Conservation (phyloP, 1,284 basidiomycete genomes). For the Tetrapyrgos nigripes region DNA sequence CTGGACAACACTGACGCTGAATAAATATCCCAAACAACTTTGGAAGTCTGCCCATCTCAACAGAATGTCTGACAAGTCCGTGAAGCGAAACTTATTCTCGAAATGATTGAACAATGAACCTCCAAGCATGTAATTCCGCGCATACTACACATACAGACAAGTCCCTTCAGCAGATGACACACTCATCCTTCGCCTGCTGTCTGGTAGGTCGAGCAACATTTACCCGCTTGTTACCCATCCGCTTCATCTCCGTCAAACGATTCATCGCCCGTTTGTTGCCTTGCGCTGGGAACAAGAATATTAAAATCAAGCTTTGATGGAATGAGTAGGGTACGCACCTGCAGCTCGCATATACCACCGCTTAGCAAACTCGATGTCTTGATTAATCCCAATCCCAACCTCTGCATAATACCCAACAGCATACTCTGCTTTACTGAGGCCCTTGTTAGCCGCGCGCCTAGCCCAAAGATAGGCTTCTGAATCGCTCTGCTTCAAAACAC, state of each 20-base stretch:
- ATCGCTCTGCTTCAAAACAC: slow-evolving; percentile 96
- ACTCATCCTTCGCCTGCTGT: slow-evolving; percentile 92
- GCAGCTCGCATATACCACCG: slow-evolving; percentile 99
- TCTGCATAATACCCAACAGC: slow-evolving; percentile 98
- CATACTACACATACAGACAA: too few species aligned
- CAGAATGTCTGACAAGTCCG: too few species aligned
- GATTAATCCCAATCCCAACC: slow-evolving; percentile 96
- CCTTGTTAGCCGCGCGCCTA: slow-evolving; percentile 91
- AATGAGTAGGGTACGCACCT: slow-evolving; percentile 54
- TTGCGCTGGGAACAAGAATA: slow-evolving; percentile 66
- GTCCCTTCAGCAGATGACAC: slow-evolving; percentile 86
- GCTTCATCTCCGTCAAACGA: slow-evolving; percentile 91
- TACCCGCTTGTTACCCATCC: slow-evolving; percentile 74
- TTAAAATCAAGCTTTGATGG: background rate
- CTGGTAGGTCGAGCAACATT: slow-evolving; percentile 86
- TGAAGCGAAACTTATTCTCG: too few species aligned
- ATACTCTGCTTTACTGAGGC: slow-evolving; percentile 93
- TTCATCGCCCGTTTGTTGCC: slow-evolving; percentile 96
- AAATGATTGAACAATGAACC: too few species aligned
- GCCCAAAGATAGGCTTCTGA: slow-evolving; percentile 98
- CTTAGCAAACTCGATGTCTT: slow-evolving; percentile 95
- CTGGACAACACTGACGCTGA: too few species aligned
- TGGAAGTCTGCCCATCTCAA: too few species aligned
- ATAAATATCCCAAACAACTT: too few species aligned
- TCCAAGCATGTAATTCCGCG: too few species aligned